phyloP scores from a whole-genome alignment of 1,284 basidiomycete species.

The Trametes polyzona region DNA sequence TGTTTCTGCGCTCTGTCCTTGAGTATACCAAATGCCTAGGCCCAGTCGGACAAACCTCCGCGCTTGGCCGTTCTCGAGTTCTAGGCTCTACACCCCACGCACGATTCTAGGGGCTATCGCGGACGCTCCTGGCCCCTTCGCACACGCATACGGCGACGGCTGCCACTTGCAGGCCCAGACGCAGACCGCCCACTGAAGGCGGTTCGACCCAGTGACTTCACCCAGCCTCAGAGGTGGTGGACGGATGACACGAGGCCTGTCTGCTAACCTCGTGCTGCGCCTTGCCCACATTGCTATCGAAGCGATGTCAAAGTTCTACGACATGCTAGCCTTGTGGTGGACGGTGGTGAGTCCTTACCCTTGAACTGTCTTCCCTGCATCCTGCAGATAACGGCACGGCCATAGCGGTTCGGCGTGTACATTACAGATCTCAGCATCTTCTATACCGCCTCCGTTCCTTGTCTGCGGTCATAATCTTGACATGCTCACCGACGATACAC shows the following conservation, averaged over 20 bases:
- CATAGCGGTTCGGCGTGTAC: not conserved
- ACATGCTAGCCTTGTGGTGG: constrained; percentile 1
- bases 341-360: constrained; percentile 1
- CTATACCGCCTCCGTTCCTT: not conserved
- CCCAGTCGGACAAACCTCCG: too few relatives aligned
- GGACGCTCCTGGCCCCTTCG: constrained; percentile 2
- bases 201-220: constrained; percentile 4
- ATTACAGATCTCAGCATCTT: not conserved
- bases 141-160: constrained; percentile 5
- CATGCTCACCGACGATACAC: not conserved
- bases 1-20: not conserved
- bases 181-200: not conserved
- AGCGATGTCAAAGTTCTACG: not conserved
- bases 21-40: too few relatives aligned
- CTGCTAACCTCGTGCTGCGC: constrained; percentile 12
- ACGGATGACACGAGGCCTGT: not conserved
- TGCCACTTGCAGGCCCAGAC: not conserved
- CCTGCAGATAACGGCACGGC: not conserved
- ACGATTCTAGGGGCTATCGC: not conserved
- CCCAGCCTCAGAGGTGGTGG: not conserved
- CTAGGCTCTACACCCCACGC: constrained; percentile 9
- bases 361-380: not conserved
- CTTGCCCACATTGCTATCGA: not conserved
- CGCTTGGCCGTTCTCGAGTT: not conserved
- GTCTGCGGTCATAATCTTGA: not conserved